These are phyloP conservation scores for Lathyrus tuberosus DNA, from an alignment of 306 rosid species.

Conservation along the genomic window DNA sequence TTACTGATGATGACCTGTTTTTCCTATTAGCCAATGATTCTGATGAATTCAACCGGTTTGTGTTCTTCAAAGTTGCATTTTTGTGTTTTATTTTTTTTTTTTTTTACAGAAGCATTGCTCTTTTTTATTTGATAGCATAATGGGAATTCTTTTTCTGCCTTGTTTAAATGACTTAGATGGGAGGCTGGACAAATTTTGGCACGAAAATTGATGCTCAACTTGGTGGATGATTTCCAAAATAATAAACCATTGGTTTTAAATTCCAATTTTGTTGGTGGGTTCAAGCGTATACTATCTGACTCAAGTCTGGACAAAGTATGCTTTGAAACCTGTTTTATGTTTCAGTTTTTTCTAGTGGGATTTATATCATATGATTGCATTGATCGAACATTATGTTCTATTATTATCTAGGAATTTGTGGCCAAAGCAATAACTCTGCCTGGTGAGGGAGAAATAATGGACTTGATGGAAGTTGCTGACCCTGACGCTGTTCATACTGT, in stretches of 20 bases:
- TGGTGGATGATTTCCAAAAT: conserved; percentile 84
- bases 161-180: conserved; percentile 66
- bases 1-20: conserved; percentile 70
- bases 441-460: conserved; percentile 99
- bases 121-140: conserved; percentile 20
- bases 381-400: conserved; percentile 30
- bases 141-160: conserved; percentile 35
- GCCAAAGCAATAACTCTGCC: conserved; percentile 97
- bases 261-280: conserved; percentile 73
- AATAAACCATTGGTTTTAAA: conserved; percentile 78
- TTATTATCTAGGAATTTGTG: conserved; percentile 73
- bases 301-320: conserved; percentile 87
- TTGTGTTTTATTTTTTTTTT: not conserved
- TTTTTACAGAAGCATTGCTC: not conserved
- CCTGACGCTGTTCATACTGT: conserved; percentile 95
- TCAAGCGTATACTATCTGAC: conserved; percentile 66
- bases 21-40: conserved; percentile 95
- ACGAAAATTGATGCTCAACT: conserved; percentile 81
- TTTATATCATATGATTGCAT: conserved; percentile 24
- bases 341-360: not conserved
- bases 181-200: conserved; percentile 96
- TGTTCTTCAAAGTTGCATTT: conserved; percentile 40
- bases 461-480: conserved; percentile 95
- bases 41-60: conserved; percentile 93
- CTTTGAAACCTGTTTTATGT: not conserved